These are phyloP conservation scores for Bothriochloa decipiens DNA, from an alignment of 176 grass and related monocot species.

Conservation along the genomic window DNA sequence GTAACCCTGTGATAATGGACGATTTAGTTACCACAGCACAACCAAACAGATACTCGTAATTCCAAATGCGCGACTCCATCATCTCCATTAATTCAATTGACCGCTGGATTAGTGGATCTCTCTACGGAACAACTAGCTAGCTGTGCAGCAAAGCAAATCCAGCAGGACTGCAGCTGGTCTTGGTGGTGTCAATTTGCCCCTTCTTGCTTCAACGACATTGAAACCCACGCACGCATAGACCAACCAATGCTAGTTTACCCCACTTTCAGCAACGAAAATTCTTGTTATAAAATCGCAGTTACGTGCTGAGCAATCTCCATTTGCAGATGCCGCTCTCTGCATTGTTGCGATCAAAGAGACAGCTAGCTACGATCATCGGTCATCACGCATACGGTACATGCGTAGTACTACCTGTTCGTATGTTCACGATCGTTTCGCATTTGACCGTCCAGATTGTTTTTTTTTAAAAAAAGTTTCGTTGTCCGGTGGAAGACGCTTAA, in stretches of 20 bases:
- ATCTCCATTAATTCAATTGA: too few relatives aligned
- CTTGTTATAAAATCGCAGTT: background rate
- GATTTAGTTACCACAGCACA: background rate
- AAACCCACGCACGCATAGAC: background rate
- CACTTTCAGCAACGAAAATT: background rate
- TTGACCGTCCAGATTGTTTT: background rate
- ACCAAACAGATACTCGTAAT: background rate
- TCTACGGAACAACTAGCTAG: background rate
- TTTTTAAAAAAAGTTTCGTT: too few relatives aligned
- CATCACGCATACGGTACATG: background rate
- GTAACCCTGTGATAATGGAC: background rate
- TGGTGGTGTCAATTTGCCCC: background rate
- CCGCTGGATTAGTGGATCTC: slow-evolving; percentile 2
- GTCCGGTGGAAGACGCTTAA: background rate
- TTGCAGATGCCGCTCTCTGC: background rate
- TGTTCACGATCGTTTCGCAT: background rate
- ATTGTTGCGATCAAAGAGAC: background rate
- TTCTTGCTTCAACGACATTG: background rate
- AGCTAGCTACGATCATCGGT: background rate
- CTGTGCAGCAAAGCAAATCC: background rate
- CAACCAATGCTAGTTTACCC: background rate
- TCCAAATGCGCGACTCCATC: background rate
- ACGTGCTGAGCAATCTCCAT: background rate
- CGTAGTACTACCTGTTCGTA: background rate
- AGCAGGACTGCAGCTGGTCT: background rate